Evolutionary conservation across 495 filamentous ascomycete species (phyloP), one percentile per base, ranked within the genome.

Genomic region (Aspergillus carlsbadensis): DNA sequence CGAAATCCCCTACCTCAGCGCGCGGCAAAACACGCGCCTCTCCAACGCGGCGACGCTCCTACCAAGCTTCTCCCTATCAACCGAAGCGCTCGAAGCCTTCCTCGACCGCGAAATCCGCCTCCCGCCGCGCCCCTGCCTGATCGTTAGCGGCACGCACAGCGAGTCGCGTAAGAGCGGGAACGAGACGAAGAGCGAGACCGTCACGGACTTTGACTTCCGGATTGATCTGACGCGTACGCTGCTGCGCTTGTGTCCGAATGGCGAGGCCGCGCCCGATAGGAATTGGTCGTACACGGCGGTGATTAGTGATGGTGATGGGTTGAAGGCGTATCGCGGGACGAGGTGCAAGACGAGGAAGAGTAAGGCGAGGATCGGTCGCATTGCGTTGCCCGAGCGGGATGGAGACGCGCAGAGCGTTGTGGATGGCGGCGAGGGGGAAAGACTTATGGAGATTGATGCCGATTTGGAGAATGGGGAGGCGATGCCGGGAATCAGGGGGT

Each of bases 181-280:
- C n/a, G 59, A 77, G 15, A 69, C 66, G 26, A 62, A 59, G n/a
- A 65, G 39, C 31, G 62, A 65, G 45, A 62, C 47, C 2, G 67
- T 77, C 10, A 61, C 62, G 2, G 75, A 78, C 57, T 78, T 78
- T 36, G 36, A 68, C 7, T 78, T 78, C 56, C 62, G 54, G 17
- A 56, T 78, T 15, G 70, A 78, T 36, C 61, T 76, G 4, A 63
- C 66, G 0, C 57, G 65, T 4, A 46, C 53, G 0, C n/a, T 55
- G 11, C 48, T 52, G 0, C 18, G 44, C 5, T 55, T 46, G 35
- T 47, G 42, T 6, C 47, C 26, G 5, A 42, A 60, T 11, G 49
- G 41, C n/a, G 40, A 37, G 40, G 29, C 22, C 10, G 45, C 39
- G 2, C 40, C 42, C 2, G 31, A 44, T 13, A 14, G 40, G 24